Evolutionary conservation across 169 alveolate species (phyloP), one percentile per base, ranked within the genome.

Genomic region (Plasmodium fragile): DNA sequence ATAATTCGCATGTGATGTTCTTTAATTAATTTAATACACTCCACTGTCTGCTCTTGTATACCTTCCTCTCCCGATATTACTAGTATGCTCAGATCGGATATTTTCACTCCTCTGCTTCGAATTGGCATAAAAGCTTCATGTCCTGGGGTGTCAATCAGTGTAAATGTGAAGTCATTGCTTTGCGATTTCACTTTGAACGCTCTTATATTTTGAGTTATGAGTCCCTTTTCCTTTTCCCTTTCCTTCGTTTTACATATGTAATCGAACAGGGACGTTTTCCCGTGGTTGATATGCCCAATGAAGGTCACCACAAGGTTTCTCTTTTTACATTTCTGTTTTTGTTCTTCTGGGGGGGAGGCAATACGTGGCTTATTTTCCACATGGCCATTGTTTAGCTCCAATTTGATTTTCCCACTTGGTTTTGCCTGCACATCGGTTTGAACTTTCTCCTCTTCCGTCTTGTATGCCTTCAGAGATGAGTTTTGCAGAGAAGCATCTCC

Each of bases 221-320:
- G 96, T 25, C 99, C 99, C 55, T 95, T 96, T 92, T 98, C 99
- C 13, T 92, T 80, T 0, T 95, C 81, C 36, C 97, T 98, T 69
- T 97, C 97, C 79, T 96, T 95, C 18, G 94, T 89, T 78, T 78
- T 78, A 1, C 97, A 94, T 43, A 96, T 84, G 53, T 83, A 71
- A 92, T 98, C 99, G 36, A 99, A 96, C 43, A 99, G 96, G 22
- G 99, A 98, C 22, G 99, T 99, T 93, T 99, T 99, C 41, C 99
- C 99, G 83, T 98, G 99, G 93, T 99, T 99, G 1, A 99, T 99
- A 92, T 99, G 99, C 3, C 99, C 99, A 97, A 99, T 97, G 22
- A 99, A 97, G 18, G 99, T 97, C 4, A 99, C 98, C 13, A 99
- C 98, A 0, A 99, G 98, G 10, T 99, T 97, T 43, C 99, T 83